phyloP scores from a whole-genome alignment of 106 monocot species.

The Chionographis japonica region DNA sequence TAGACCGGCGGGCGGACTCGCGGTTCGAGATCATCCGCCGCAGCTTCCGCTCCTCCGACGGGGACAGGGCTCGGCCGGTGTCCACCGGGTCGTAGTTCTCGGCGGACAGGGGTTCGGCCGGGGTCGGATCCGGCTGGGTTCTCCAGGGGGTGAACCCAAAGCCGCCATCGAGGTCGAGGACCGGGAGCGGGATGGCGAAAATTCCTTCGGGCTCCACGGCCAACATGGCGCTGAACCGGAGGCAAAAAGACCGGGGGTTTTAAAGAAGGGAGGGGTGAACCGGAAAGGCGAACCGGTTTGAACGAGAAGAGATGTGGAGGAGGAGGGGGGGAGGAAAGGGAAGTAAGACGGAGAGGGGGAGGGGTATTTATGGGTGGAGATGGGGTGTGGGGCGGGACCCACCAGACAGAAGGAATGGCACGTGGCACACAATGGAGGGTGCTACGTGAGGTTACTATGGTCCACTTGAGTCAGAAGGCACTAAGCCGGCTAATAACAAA shows the following conservation, averaged over 20 bases:
- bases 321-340: constrained; percentile 1
- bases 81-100: neutral
- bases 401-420: too few relatives aligned
- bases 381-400: neutral
- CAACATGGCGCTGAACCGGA: constrained; percentile 4
- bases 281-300: neutral
- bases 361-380: constrained; percentile 8
- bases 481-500: too few relatives aligned
- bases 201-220: neutral
- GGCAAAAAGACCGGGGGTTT: neutral
- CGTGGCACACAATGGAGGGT: too few relatives aligned
- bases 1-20: constrained; percentile 24
- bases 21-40: constrained; percentile 24
- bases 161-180: constrained; percentile 5
- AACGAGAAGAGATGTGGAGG: neutral
- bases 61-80: neutral
- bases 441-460: too few relatives aligned
- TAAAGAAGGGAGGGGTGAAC: too few relatives aligned
- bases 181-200: neutral
- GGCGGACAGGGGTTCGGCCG: neutral
- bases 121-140: neutral
- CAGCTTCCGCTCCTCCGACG: neutral
- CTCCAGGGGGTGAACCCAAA: neutral
- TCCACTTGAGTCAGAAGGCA: too few relatives aligned
- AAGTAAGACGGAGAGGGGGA: constrained; percentile 10